These are phyloP conservation scores for Yarrowia keelungensis DNA, from an alignment of 805 yeast species.

Conservation along the genomic window DNA sequence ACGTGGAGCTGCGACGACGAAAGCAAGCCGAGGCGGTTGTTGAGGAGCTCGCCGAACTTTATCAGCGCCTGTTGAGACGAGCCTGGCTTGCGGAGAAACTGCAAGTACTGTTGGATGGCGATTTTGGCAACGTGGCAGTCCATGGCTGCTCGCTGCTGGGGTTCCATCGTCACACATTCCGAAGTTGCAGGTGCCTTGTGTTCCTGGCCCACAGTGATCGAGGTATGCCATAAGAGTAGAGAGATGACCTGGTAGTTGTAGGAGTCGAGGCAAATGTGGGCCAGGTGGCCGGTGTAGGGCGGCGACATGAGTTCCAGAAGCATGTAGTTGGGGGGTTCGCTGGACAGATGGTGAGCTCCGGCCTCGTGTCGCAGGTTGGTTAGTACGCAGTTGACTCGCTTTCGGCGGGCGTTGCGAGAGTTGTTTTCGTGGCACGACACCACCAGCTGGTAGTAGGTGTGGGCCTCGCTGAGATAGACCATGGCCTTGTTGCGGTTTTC, in stretches of 20 bases:
- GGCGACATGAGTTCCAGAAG: slow-evolving; percentile 24
- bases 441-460: slow-evolving; percentile 15
- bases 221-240: slow-evolving; percentile 19
- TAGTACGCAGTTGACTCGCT: slow-evolving; percentile 32
- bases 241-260: slow-evolving; percentile 32
- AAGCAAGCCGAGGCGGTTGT: slow-evolving; percentile 25
- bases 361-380: slow-evolving; percentile 29
- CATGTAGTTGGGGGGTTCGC: slow-evolving; percentile 32
- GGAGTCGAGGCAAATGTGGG: slow-evolving; percentile 30
- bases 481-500: slow-evolving; percentile 34
- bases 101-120: slow-evolving; percentile 33
- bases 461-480: slow-evolving; percentile 36
- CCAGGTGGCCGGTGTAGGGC: slow-evolving; percentile 19
- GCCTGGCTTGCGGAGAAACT: slow-evolving; percentile 17
- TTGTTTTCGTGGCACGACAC: not conserved
- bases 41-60: slow-evolving; percentile 34
- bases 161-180: slow-evolving; percentile 30
- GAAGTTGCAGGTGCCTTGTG: slow-evolving; percentile 20
- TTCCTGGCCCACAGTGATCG: slow-evolving; percentile 16
- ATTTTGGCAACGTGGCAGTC: slow-evolving; percentile 27
- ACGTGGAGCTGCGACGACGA: slow-evolving; percentile 19
- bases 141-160: slow-evolving; percentile 25
- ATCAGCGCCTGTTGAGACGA: slow-evolving; percentile 21
- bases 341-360: slow-evolving; percentile 19
- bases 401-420: slow-evolving; percentile 21